Evolutionary conservation across 225 moss, liverwort and hornwort genomes (phyloP), one percentile per base, ranked within the genome.

Genomic region (Pseudoscleropodium purum): DNA sequence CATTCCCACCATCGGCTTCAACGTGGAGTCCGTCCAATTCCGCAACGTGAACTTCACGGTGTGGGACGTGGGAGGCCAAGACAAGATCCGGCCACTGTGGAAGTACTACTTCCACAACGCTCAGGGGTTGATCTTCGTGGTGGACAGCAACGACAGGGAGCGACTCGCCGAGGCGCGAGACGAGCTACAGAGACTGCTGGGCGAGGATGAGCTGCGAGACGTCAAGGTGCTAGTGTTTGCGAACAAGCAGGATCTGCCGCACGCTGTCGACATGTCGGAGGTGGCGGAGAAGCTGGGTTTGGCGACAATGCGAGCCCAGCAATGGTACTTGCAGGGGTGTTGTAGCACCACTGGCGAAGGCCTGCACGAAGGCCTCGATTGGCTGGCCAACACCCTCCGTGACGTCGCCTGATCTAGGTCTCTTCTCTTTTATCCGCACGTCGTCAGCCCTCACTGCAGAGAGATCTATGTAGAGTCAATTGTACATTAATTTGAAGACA

Each of bases 271-370:
- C 34, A 91, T 91, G 83, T 90, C 87, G 31, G 92, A 92, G 84
- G 85, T 94, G 75, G 90, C 90, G 36, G 92, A 94, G 18, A 93
- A 80, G 89, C 94, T 94, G 33, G 90, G 83, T 12, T 67, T 95
- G 60, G 62, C 60, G 14, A 84, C 79, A 63, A 9, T 93, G 80
- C 86, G 78, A 36, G 85, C 88, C 86, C 91, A 90, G 60, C 67
- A 92, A 43, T 95, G 94, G 95, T 92, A 87, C 18, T 85, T 95
- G 83, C 96, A 94, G 86, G 91, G 90, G 5, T 93, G 92, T 60
- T 89, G 94, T 72, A 90, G 91, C 63, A 92, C 86, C 51, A 91
- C 92, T 37, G 92, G 93, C 41, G 94, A 94, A n/a, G 94, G 93
- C 57, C 69, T 94, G 77, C 86, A 92, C 85, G 89, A 95, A 70